Base-by-base conservation (phyloP, 768 basidiomycete genomes). In the Kwoniella botswanensis region DNA sequence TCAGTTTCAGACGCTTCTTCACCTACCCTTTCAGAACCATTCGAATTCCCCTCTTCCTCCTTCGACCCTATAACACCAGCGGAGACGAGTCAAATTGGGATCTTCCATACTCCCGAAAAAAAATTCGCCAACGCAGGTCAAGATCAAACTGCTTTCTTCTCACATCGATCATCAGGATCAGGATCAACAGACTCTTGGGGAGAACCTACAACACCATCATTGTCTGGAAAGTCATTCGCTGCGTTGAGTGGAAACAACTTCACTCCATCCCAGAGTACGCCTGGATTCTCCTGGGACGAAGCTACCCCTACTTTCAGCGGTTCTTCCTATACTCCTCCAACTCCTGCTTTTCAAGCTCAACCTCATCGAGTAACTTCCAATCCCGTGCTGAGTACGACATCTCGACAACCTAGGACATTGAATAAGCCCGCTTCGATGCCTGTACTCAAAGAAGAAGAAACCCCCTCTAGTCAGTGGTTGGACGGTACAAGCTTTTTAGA, bases 391-490 rank as follows among this genome's bases (percentile, higher is more conserved):
- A 74, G 74, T 21, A 59, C 71, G 3, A 52, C 74, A 46, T 17
- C 35, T 22, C 67, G 71, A 18, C 71, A 69, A 58, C 72, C 76
- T 41, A 62, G 71, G 52, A 55, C 70, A 12, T 50, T 78, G 58
- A 71, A 72, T 42, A 63, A 53, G 13, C 55, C 76, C 50, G 29
- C 71, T 9, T 81, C 79, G 46, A 79, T 81, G 79, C 78, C 79
- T 18, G 68, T 78, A 5, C 71, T 81, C 22, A 77, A 71, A 56
- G 79, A 81, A 63, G 79, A 81, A 65, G 76, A 74, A 1, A 68
- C 42, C 18, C 65, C 21, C 24, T 15, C 35, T 9, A 65, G 67
- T 4, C 68, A 65, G 54, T 68, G 65, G 46, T 75, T 75, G 75
- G 75, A 78, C 57, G 75, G 68, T n/a, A 46, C 69, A 15, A 60